Evolutionary conservation across 2,329 filamentous ascomycete species (phyloP), one percentile per base, ranked within the genome.

Genomic region (Proliferodiscus dingleyae): DNA sequence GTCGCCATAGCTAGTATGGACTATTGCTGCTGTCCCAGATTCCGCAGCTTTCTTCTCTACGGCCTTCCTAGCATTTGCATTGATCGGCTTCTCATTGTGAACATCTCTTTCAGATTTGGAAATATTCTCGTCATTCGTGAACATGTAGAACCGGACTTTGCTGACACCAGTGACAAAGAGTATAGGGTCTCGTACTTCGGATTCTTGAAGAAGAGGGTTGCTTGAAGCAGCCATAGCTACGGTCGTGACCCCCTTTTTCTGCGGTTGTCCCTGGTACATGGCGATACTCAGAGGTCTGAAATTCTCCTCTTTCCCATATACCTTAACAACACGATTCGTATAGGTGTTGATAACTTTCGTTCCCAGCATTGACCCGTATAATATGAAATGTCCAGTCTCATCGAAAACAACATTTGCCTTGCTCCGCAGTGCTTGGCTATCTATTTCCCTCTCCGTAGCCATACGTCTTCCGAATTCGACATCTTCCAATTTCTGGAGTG

Each of bases 81-180:
- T 75, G 1, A 80, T 84, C 0, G 91, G 93, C 58, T 89, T 90
- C 68, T 98, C 93, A 64, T 98, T 98, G 58, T 95, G 89, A 9
- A 98, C 77, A 64, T 98, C 93, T 55, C 93, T 83, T 28, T 84
- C 83, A 6, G 86, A 85, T 65, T 91, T 95, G 55, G 83, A 85
- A 41, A 93, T 77, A 19, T 89, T 85, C 29, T 83, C 79, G 30
- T 95, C 87, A 65, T 96, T 95, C 28, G 88, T 95, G 67, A 96
- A 98, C 81, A 97, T 89, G 75, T 96, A 98, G 70, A 98, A 98
- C 32, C 94, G 85, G 22, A 86, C 80, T 68, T 95, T 97, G 52
- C 83, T 86, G 37, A 87, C 83, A 0, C 83, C 91, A 0, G 93
- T 97, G 8, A 80, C 77, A 36, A 94, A 78, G 6, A 98, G 73